Evolutionary conservation across 495 filamentous ascomycete genomes (phyloP), one percentile per base, ranked within the genome.

Genomic region (Podospora pseudocomata): DNA sequence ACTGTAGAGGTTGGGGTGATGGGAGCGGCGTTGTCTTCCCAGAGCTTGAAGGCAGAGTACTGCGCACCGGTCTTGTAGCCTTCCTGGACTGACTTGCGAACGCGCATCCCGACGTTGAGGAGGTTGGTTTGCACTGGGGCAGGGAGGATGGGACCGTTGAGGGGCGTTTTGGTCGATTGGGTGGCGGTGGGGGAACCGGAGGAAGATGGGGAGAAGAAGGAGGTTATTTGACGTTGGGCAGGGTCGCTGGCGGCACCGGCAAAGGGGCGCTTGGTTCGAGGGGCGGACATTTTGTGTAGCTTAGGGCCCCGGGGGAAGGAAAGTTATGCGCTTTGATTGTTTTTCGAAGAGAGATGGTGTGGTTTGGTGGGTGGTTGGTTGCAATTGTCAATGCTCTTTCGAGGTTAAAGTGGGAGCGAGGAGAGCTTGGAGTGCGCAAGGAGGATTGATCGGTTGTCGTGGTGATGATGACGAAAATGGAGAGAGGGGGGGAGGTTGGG

Each of bases 11-110:
- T 63, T 26, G 63, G n/a, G 5, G 66, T 67, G 39, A 56, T 30
- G 56, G 55, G 57, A 57, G 3, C 28, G 59, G 32, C 28, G 30
- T 70, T 60, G 5, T 85, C 80, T 54, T 78, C 68, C 79, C 82
- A 85, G 16, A 85, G 77, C 6, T 73, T 71, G 67, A 84, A 83
- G 66, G 72, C 75, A 56, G 71, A 77, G 74, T 85, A 80, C 67
- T 69, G 66, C 81, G 73, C 74, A 69, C 86, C 85, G 15, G 91
- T 94, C 80, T 94, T 96, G 82, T 97, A 96, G 64, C 94, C 94
- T 67, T 97, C 93, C 0, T 92, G 91, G 3, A 98, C 88, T 11
- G 90, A 89, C 79, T 98, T 97, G 68, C 94, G 90, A 63, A 98
- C 86, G 44, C 93, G 88, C 92, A 97, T 96, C 71, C 94, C 94